These are phyloP conservation scores for Nicotiana tabacum DNA, from an alignment of 257 asterid genomes.

Conservation along the genomic window DNA sequence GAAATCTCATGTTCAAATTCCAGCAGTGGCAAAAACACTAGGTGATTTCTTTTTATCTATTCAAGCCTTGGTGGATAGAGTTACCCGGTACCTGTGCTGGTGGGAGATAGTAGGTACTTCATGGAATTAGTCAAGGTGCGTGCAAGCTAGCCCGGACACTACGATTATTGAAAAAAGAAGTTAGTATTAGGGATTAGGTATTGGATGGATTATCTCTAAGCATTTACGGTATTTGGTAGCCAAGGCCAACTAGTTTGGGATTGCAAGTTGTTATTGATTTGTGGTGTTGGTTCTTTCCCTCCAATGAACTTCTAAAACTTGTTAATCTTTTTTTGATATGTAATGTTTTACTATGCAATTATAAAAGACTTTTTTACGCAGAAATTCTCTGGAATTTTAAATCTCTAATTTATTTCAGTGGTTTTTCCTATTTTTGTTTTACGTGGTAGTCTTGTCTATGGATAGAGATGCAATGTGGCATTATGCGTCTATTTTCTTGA, in stretches of 20 bases:
- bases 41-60: too few relatives aligned
- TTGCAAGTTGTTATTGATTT: background rate
- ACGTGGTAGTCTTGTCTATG: background rate
- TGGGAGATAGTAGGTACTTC: too few relatives aligned
- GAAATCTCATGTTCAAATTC: too few relatives aligned
- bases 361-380: background rate
- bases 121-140: too few relatives aligned
- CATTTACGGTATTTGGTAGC: background rate
- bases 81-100: too few relatives aligned
- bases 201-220: background rate
- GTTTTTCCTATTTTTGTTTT: background rate
- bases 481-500: background rate
- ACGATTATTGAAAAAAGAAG: background rate
- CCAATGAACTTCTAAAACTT: background rate
- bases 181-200: background rate
- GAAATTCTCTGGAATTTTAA: background rate
- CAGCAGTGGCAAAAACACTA: too few relatives aligned
- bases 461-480: background rate
- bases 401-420: background rate
- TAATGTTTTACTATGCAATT: background rate
- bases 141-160: too few relatives aligned
- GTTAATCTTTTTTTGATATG: background rate
- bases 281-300: background rate
- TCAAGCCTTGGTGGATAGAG: too few relatives aligned
- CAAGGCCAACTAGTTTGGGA: slow-evolving; percentile 5